These are phyloP conservation scores for Ceratobasidium papillatum DNA, from an alignment of 1,284 basidiomycete genomes.

Conservation along the genomic window DNA sequence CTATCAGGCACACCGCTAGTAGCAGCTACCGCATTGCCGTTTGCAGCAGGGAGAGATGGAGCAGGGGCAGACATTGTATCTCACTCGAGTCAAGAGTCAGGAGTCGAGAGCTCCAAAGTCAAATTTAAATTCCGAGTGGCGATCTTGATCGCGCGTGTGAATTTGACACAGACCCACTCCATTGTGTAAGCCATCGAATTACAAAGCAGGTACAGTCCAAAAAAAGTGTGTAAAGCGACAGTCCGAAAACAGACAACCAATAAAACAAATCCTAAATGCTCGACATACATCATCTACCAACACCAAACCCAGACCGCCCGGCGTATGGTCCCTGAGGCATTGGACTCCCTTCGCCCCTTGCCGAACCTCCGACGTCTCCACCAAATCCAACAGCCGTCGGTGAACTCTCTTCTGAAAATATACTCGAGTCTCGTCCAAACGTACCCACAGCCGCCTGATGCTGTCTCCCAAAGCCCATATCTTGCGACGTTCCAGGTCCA, in stretches of 20 bases:
- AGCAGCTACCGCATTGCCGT: neutral
- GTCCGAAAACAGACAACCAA: conserved; percentile 3
- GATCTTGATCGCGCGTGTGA: conserved; percentile 31
- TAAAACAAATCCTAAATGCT: neutral
- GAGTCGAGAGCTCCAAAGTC: neutral
- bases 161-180: neutral
- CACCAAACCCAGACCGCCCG: conserved; percentile 29
- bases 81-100: conserved; percentile 29
- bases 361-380: conserved; percentile 26
- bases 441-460: conserved; percentile 5
- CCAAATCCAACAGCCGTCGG: conserved; percentile 28
- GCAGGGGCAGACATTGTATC: conserved; percentile 36
- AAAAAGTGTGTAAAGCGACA: neutral
- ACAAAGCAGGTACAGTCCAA: conserved; percentile 38
- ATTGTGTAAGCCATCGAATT: conserved; percentile 21
- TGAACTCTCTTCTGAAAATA: conserved; percentile 18
- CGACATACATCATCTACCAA: neutral
- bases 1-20: neutral
- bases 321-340: conserved; percentile 25
- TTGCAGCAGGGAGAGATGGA: conserved; percentile 24
- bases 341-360: conserved; percentile 23
- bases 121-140: conserved; percentile 32
- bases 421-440: conserved; percentile 7
- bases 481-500: neutral
- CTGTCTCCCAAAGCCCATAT: conserved; percentile 38